Percentiles rank a stretch among this genome's conserved stretches.
These are phyloP conservation scores for Sphenostylis stenocarpa DNA, from an alignment of 306 rosid species.

Conservation along the genomic window DNA sequence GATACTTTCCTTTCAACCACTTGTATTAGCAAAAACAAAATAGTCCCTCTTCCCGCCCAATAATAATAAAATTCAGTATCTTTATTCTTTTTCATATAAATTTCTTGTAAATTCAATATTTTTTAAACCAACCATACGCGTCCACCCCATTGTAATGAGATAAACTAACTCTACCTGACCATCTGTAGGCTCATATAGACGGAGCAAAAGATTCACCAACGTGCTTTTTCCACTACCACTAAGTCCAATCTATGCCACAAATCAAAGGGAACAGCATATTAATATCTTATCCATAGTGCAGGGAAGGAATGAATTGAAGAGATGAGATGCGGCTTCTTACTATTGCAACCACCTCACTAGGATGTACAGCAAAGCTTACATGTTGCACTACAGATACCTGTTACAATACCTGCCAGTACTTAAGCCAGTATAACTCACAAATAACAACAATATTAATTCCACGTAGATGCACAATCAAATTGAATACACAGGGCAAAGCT, in stretches of 20 bases:
- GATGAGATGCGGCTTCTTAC: constrained; percentile 56
- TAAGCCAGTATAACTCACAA: constrained; percentile 34
- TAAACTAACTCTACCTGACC: constrained; percentile 72
- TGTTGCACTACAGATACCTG: constrained; percentile 79
- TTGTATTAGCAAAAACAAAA: constrained; percentile 10
- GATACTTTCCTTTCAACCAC: neutral
- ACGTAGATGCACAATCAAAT: constrained; percentile 14
- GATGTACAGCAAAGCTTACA: constrained; percentile 68
- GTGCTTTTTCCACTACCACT: constrained; percentile 99
- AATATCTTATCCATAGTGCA: constrained; percentile 31
- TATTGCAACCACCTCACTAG: constrained; percentile 89
- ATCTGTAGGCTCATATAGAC: constrained; percentile 87
- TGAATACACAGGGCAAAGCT: constrained; percentile 9
- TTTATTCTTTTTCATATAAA: neutral
- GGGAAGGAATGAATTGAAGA: constrained; percentile 27
- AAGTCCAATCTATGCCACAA: constrained; percentile 75
- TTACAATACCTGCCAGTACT: constrained; percentile 34
- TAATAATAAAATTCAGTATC: neutral
- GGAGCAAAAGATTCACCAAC: constrained; percentile 90
- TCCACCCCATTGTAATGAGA: constrained; percentile 2
- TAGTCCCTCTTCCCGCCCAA: neutral
- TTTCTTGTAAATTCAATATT: constrained; percentile 2
- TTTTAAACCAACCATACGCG: neutral
- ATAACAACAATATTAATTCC: constrained; percentile 32
- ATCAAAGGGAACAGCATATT: constrained; percentile 26